Conservation (phyloP, 495 filamentous ascomycete genomes). For the Aspergillus ellipticus region DNA sequence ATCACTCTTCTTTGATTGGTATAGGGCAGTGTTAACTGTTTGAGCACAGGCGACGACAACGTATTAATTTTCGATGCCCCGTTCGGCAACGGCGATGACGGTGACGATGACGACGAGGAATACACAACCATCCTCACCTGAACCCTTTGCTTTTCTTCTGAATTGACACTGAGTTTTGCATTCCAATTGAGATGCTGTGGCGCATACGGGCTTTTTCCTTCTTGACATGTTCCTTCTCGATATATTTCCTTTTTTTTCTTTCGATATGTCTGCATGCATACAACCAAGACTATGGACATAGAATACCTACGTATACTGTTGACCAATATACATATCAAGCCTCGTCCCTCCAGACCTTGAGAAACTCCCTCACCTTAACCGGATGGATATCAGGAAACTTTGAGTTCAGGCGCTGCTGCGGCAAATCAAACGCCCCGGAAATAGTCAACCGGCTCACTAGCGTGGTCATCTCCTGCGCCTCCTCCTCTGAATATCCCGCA, state of each 20-base stretch:
- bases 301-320: not conserved
- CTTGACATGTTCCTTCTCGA: too few species aligned
- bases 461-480: constrained; percentile 27
- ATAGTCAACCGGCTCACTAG: constrained; percentile 34
- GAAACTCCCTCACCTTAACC: constrained; percentile 26
- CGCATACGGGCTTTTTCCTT: too few species aligned
- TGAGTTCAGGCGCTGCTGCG: constrained; percentile 23
- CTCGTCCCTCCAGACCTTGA: constrained; percentile 23
- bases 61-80: not conserved
- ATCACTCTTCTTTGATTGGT: too few species aligned
- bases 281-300: not conserved
- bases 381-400: constrained; percentile 27
- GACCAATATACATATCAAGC: not conserved
- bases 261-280: too few species aligned
- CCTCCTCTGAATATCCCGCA: constrained; percentile 20
- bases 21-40: not conserved
- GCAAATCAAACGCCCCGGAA: constrained; percentile 30
- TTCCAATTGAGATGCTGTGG: too few species aligned
- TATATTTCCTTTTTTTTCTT: too few species aligned
- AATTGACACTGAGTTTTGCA: too few species aligned
- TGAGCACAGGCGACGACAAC: not conserved
- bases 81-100: not conserved
- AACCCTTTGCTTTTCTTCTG: too few species aligned
- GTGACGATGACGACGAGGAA: not conserved
- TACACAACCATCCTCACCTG: too few species aligned